Conservation (phyloP, 805 yeast species). For the Saturnispora bothae region DNA sequence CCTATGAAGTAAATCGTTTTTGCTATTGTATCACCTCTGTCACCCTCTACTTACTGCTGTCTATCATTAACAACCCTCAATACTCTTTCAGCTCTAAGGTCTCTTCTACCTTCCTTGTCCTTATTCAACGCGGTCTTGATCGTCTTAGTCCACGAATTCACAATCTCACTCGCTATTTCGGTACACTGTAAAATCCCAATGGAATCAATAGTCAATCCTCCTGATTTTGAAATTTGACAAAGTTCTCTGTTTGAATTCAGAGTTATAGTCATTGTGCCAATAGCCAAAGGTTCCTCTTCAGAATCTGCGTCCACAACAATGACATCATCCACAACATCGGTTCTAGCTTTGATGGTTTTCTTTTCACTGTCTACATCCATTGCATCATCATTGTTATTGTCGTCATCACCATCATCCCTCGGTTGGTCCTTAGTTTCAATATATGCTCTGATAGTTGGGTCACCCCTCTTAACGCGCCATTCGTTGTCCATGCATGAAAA, state of each 20-base stretch:
- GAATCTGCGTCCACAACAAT: slow-evolving; percentile 65
- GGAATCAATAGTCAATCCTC: slow-evolving; percentile 80
- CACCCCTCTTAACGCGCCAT: slow-evolving; percentile 53
- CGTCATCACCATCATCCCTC: slow-evolving; percentile 7
- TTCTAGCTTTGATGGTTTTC: slow-evolving; percentile 5
- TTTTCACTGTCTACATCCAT: slow-evolving; percentile 1
- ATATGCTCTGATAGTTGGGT: slow-evolving; percentile 6
- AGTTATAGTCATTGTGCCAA: slow-evolving; percentile 76
- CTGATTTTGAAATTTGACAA: slow-evolving; percentile 83
- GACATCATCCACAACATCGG: slow-evolving; percentile 44
- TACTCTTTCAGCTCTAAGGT: slow-evolving; percentile 17
- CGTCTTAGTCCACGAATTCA: slow-evolving; percentile 51
- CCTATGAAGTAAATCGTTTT: too few relatives aligned
- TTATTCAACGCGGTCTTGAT: slow-evolving; percentile 45
- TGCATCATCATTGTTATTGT: slow-evolving; percentile 2
- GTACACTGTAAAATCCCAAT: slow-evolving; percentile 56
- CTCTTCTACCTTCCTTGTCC: slow-evolving; percentile 32
- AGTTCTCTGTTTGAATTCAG: slow-evolving; percentile 83
- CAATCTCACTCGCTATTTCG: slow-evolving; percentile 52
- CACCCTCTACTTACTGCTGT: not conserved
- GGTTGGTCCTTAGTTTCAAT: not conserved
- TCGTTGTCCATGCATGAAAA: slow-evolving; percentile 59
- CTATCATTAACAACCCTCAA: slow-evolving; percentile 26
- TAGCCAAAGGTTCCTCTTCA: slow-evolving; percentile 66
- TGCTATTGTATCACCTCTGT: too few relatives aligned